Evolutionary conservation across 768 basidiomycete species (phyloP), one percentile per base, ranked within the genome.

Genomic region (Cystobasidium ongulense): DNA sequence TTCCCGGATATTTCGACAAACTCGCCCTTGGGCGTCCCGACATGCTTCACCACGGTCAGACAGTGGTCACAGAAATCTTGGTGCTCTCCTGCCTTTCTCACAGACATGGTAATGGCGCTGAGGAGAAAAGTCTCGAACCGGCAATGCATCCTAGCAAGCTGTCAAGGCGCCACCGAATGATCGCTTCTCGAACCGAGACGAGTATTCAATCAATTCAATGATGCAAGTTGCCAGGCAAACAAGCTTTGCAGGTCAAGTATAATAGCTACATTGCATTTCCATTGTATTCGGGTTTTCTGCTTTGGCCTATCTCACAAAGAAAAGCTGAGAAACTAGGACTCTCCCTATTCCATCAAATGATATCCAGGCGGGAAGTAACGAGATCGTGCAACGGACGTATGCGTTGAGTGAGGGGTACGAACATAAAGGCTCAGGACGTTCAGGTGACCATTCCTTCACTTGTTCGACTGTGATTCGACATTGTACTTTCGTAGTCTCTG

Each of bases 401-500:
- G 46, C 46, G 46, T 8, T 50, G 8, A 21, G n/a, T 50, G 18
- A 11, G n/a, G n/a, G n/a, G n/a, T n/a, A n/a, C n/a, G n/a, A n/a
- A n/a, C n/a, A n/a, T n/a, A n/a, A n/a, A n/a, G n/a, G n/a, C n/a
- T n/a, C n/a, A n/a, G n/a, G n/a, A n/a, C n/a, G n/a, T n/a, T n/a
- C n/a, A 59, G 11, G 57, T 31, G 25, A 25, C n/a, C 13, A 25
- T 25, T 11, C 18, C 31, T 71, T 43, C 38, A 71, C 68, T 71
- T 46, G 52, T 71, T n/a, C 52, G 59, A 7, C 21, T 36, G 25
- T 25, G 59, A 53, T 3, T 15, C 25, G 2, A 10, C 13, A 27
- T 36, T 57, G 68, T 57, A 71, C 68, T 54, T 61, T 23, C 43
- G 33, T 8, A 71, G 68, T 3, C 29, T 29, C 27, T 71, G 53